Evolutionary conservation across 345 rosid genomes (phyloP), one percentile per base, ranked within the genome.

Genomic region (Turritis glabra): DNA sequence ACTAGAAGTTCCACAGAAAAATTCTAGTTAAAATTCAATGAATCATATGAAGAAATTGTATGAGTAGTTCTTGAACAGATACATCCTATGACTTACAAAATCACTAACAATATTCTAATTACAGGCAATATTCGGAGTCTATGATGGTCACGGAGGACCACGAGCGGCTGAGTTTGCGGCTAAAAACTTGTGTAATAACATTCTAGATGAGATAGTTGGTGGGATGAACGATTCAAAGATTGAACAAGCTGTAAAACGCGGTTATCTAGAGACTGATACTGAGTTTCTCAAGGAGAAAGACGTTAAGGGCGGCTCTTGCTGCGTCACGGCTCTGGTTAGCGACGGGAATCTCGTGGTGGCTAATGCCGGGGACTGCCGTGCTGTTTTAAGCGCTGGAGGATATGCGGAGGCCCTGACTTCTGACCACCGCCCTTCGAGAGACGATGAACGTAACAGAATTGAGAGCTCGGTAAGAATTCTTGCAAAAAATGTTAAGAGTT

Each of bases 291-390:
- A 82, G 51, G 78, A 85, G 79, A 61, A 69, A 52, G 86, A 88
- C 12, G 25, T 67, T 0, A 46, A 75, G 12, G 97, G 98, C n/a
- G 98, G 98, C 15, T 79, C 98, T 0, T 93, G 98, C 67, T 89
- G 93, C 63, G 90, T 90, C 56, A 89, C 98, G 7, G 97, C 98
- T 71, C 68, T 93, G 75, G 63, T 90, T 54, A 77, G 70, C 4
- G 78, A 83, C 4, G 91, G 92, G 23, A 83, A 82, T 52, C 92
- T 93, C 17, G 73, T 88, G 1, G 87, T 93, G 4, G 78, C 97
- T 4, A 90, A 89, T 69, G 91, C 86, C 0, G 98, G 97, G 21
- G 97, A 93, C 71, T 93, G 97, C 53, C 97, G 98, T 18, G 96
- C 98, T 67, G 98, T 93, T 67, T 69, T 93, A 78, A 86, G 98